Evolutionary conservation across 2,329 filamentous ascomycete genomes (phyloP), one percentile per base, ranked within the genome.

Genomic region (Fusarium penzigii): DNA sequence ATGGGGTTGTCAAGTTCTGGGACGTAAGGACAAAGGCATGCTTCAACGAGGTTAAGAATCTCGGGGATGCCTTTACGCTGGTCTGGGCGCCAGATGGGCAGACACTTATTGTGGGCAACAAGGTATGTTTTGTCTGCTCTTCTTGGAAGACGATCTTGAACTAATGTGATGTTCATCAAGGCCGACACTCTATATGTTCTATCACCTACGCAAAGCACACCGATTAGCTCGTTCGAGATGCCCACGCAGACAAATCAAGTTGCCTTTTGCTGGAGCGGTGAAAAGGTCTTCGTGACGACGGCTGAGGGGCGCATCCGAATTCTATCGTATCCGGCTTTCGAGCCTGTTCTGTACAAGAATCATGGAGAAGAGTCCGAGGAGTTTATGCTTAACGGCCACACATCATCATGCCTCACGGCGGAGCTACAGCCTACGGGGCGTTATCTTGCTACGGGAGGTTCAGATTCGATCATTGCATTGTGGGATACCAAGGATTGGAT

Each of bases 401-500:
- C 88, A 3, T 88, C 86, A 5, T 83, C 87, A 5, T 90, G 87
- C 63, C 78, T 89, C 55, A 81, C 84, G 9, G 79, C 85, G 12
- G 86, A 86, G 56, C 74, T 92, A 63, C 88, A 89, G 57, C 88
- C 89, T 1, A 84, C 82, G 42, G 89, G 85, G 39, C 79, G 84
- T 40, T 88, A 86, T 65, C 76, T 93, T 42, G 89, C 89, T 1
- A 88, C 88, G 0, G 89, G 89, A 29, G 88, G 88, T 10, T 84
- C 85, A 10, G 89, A 93, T 65, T 88, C 87, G 1, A 81, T 90
- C 46, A 87, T 92, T 59, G 80, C 86, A 6, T 75, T 93, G 3
- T 93, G 89, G 86, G 88, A 92, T 64, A 92, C 89, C 4, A 79
- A 80, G 39, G 85, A 89, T 59, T 92, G 88, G 87, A 83, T 89